Conservation (phyloP, 2,329 filamentous ascomycete genomes). For the Lachnellula subtilissima region DNA sequence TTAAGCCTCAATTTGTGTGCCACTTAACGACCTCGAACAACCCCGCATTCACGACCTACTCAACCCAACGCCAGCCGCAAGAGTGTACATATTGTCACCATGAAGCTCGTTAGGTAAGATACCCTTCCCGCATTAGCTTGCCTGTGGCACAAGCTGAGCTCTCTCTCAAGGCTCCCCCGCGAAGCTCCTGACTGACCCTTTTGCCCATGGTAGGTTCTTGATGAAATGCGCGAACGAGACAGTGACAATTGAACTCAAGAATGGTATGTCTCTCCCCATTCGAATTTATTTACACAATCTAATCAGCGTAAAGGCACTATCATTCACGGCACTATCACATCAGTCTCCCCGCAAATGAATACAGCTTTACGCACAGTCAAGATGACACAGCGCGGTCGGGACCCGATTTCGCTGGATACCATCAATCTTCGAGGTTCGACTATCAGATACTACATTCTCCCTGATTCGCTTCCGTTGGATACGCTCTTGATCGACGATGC, state of each 20-base stretch:
- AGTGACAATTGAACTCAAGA: slow-evolving; percentile 97
- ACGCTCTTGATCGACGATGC: slow-evolving; percentile 94
- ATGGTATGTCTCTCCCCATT: slow-evolving; percentile 56
- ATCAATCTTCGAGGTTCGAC: slow-evolving; percentile 97
- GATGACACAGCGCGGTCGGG: slow-evolving; percentile 87
- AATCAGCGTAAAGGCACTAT: slow-evolving; percentile 65
- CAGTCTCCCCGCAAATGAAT: slow-evolving; percentile 98
- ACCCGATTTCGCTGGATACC: slow-evolving; percentile 82
- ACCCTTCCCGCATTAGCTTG: slow-evolving; percentile 21
- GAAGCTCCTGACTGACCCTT: slow-evolving; percentile 33
- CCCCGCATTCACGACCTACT: slow-evolving; percentile 2
- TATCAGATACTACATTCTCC: slow-evolving; percentile 94
- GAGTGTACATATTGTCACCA: slow-evolving; percentile 44
- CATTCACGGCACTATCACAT: slow-evolving; percentile 92
- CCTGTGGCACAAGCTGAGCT: slow-evolving; percentile 42
- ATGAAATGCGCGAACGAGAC: slow-evolving; percentile 99
- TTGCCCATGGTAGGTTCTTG: slow-evolving; percentile 65
- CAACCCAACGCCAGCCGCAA: neutral
- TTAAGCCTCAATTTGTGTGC: slow-evolving; percentile 6
- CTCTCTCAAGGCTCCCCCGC: slow-evolving; percentile 36
- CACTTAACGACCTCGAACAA: slow-evolving; percentile 2
- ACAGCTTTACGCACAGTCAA: slow-evolving; percentile 92
- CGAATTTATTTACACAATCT: neutral
- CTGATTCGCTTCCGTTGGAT: slow-evolving; percentile 90
- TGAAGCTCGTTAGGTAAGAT: slow-evolving; percentile 95